Conservation (phyloP, 345 rosid genomes). For the Bretschneidera sinensis region DNA sequence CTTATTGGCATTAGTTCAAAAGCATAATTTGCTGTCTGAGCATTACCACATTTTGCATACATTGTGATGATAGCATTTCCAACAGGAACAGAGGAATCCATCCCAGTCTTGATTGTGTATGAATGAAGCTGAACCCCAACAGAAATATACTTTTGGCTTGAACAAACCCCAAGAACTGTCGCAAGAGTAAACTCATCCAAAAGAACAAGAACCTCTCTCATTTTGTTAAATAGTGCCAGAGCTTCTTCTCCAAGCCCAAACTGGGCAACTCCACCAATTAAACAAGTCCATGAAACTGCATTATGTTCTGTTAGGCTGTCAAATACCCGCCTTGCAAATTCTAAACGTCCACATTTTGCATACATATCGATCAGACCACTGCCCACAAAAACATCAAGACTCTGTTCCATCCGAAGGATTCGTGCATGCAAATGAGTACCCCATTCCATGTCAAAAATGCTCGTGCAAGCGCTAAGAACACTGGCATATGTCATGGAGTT, state of each 20-base stretch:
- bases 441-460: conserved; percentile 24
- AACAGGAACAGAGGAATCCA: too few relatives aligned
- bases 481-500: conserved; percentile 25
- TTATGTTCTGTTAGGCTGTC: conserved; percentile 10
- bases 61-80: background rate
- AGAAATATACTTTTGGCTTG: conserved; percentile 7
- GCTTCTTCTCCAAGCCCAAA: conserved; percentile 24
- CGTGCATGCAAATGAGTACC: conserved; percentile 30
- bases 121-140: conserved; percentile 25
- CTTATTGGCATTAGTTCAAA: conserved; percentile 24
- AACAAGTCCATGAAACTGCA: conserved; percentile 28
- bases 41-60: conserved; percentile 14
- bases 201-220: conserved; percentile 20
- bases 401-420: conserved; percentile 9
- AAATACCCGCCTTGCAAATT: conserved; percentile 16
- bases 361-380: conserved; percentile 25
- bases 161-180: conserved; percentile 19
- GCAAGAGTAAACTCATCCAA: conserved; percentile 27
- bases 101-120: conserved; percentile 15
- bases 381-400: conserved; percentile 12
- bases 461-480: conserved; percentile 20
- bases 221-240: conserved; percentile 17
- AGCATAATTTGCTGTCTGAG: conserved; percentile 3
- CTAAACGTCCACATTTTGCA: conserved; percentile 18
- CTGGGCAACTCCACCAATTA: conserved; percentile 19